A percentile compares a stretch with the other conserved stretches of the same genome.
Evolutionary conservation across 2,329 filamentous ascomycete genomes (phyloP).

Genomic region (Didymella glomerata): DNA sequence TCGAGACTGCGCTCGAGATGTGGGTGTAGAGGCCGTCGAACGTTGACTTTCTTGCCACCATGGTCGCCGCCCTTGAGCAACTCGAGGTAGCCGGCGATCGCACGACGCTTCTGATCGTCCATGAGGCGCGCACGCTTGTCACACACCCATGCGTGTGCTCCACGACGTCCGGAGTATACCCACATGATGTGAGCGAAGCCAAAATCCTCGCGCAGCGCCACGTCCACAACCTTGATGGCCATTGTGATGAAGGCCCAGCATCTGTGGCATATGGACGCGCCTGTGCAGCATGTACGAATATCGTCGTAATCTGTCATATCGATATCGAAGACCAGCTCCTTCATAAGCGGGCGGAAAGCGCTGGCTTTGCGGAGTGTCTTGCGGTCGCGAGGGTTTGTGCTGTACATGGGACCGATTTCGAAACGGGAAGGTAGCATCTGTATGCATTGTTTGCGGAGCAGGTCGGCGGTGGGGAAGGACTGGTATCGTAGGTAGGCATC

Average conservation of each 20-base stretch:
- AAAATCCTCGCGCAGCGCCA: slow-evolving; percentile 89
- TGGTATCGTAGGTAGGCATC: slow-evolving; percentile 94
- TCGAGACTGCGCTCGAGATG: slow-evolving; percentile 88
- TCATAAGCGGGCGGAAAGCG: slow-evolving; percentile 85
- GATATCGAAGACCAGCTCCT: slow-evolving; percentile 98
- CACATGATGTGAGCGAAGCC: slow-evolving; percentile 97
- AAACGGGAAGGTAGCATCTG: slow-evolving; percentile 90
- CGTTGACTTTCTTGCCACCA: slow-evolving; percentile 84
- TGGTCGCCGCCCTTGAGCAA: slow-evolving; percentile 87
- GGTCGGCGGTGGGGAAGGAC: slow-evolving; percentile 73
- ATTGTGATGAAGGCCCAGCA: slow-evolving; percentile 99
- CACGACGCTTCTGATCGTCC: slow-evolving; percentile 84
- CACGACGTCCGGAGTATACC: slow-evolving; percentile 97
- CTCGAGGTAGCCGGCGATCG: slow-evolving; percentile 89
- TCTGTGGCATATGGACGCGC: slow-evolving; percentile 90
- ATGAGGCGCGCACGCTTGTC: slow-evolving; percentile 85
- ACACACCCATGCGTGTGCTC: slow-evolving; percentile 98
- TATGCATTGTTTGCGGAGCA: slow-evolving; percentile 89
- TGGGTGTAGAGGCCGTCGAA: slow-evolving; percentile 85
- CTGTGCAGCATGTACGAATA: slow-evolving; percentile 91
- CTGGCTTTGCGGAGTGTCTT: slow-evolving; percentile 83
- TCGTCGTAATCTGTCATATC: slow-evolving; percentile 99
- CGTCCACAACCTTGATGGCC: slow-evolving; percentile 93
- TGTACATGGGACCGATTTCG: slow-evolving; percentile 98
- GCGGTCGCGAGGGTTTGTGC: slow-evolving; percentile 89